Base-by-base conservation (phyloP, 164 flowering plant genomes). In the Berberis thunbergii region DNA sequence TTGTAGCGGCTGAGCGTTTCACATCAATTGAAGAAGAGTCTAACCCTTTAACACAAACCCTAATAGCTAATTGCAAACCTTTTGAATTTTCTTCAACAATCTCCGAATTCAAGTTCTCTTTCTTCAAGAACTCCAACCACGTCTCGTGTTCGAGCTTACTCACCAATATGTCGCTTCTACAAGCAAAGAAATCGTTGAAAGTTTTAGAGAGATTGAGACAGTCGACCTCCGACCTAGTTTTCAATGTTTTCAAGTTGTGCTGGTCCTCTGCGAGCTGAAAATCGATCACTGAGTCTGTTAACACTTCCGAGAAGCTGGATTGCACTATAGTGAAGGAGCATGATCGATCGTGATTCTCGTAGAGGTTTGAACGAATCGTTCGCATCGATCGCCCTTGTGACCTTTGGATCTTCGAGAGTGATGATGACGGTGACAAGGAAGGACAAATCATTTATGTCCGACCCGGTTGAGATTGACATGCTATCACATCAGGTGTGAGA, bases 91-190 rank as follows among this genome's bases (percentile, higher is more conserved):
- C 80, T 73, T 87, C 97, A 40, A 83, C 76, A 11, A 84, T 80
- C 77, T 88, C 98, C 4, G 89, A 79, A 0, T 90, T 83, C 63
- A 86, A 81, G 9, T 58, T 81, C 64, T 86, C 93, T 38, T 88
- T 71, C 55, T 77, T 72, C 38, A 88, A 61, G 68, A 84, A 84
- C 60, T 89, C 95, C 1, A 54, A 12, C 64, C 89, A 83, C 1
- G 84, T 83, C 71, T 82, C 86, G 3, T 43, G 64, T 57, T 67
- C 84, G 11, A 67, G 45, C 43, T 26, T 46, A 59, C 71, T 95
- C 99, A 1, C 99, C 96, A 41, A 94, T 49, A 94, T 87, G 50
- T 94, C 97, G 62, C 93, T 87, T 76, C 91, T 84, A 68, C 85
- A 95, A 2, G 83, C 86, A 0, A 96, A 89, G 65, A 78, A 85